phyloP scores from a whole-genome alignment of 2,329 filamentous ascomycete genomes.

The Curvularia hawaiiensis region DNA sequence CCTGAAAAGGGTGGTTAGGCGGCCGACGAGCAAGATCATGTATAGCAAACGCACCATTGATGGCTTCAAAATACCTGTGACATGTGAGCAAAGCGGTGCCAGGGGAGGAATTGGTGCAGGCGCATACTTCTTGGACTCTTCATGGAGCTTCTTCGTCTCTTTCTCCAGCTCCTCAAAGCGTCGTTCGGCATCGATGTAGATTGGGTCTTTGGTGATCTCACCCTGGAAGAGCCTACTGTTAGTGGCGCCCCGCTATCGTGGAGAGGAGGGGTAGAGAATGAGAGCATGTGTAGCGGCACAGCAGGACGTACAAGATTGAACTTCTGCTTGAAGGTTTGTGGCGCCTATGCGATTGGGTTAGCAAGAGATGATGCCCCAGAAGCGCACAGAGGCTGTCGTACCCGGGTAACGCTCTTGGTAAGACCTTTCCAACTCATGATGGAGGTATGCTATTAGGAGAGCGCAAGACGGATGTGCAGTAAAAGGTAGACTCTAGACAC shows the following conservation, averaged over 20 bases:
- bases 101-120: neutral
- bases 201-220: constrained; percentile 90
- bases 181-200: constrained; percentile 93
- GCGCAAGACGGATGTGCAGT: constrained; percentile 13
- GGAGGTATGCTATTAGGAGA: constrained; percentile 5
- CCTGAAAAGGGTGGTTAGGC: constrained; percentile 52
- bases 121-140: constrained; percentile 82
- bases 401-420: constrained; percentile 84
- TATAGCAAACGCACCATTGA: constrained; percentile 68
- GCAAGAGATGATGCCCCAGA: constrained; percentile 22
- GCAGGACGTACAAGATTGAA: constrained; percentile 74
- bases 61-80: constrained; percentile 82
- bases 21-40: neutral
- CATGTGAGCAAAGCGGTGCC: constrained; percentile 25
- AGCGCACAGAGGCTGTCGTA: constrained; percentile 53
- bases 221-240: constrained; percentile 55
- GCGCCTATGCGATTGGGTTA: constrained; percentile 62
- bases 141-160: constrained; percentile 95
- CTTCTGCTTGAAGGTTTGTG: constrained; percentile 86
- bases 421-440: constrained; percentile 97
- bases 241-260: neutral
- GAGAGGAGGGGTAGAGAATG: constrained; percentile 21
- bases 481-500: constrained; percentile 2
- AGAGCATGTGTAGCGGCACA: neutral
- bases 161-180: constrained; percentile 92